phyloP scores from a whole-genome alignment of 805 yeast genomes.

The Danielia reshetovae region DNA sequence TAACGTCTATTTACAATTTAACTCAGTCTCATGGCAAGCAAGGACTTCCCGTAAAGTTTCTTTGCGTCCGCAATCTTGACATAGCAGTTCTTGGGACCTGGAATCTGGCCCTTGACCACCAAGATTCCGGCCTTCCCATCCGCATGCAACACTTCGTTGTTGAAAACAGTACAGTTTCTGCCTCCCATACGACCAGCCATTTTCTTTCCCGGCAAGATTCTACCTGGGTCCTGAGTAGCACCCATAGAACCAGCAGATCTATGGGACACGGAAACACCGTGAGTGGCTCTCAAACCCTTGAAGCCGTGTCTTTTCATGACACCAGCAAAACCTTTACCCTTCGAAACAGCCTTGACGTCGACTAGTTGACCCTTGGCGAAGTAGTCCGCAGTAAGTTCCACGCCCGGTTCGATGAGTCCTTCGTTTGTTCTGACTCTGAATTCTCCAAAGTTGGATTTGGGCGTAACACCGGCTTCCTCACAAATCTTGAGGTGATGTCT shows the following conservation, averaged over 20 bases:
- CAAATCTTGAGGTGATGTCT: conserved; percentile 68
- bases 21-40: conserved; percentile 16
- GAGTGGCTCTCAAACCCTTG: conserved; percentile 85
- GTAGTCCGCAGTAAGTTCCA: conserved; percentile 76
- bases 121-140: conserved; percentile 80
- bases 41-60: conserved; percentile 42
- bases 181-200: conserved; percentile 99
- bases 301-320: conserved; percentile 95
- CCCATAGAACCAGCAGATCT: conserved; percentile 98
- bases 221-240: conserved; percentile 92
- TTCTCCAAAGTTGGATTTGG: conserved; percentile 71
- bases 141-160: conserved; percentile 70
- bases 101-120: conserved; percentile 82
- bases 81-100: conserved; percentile 78
- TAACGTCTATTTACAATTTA: conserved; percentile 11
- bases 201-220: conserved; percentile 93
- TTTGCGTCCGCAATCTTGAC: conserved; percentile 80
- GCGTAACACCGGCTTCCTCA: conserved; percentile 75
- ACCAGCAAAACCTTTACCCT: conserved; percentile 97
- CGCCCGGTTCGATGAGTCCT: conserved; percentile 73
- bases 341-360: conserved; percentile 72
- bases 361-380: conserved; percentile 80
- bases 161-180: conserved; percentile 66
- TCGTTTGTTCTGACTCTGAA: conserved; percentile 68
- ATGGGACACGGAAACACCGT: conserved; percentile 91